Percentiles rank a stretch among this genome's conserved stretches.
These are phyloP conservation scores for Withania somnifera DNA, from an alignment of 305 asterid species.

Conservation along the genomic window DNA sequence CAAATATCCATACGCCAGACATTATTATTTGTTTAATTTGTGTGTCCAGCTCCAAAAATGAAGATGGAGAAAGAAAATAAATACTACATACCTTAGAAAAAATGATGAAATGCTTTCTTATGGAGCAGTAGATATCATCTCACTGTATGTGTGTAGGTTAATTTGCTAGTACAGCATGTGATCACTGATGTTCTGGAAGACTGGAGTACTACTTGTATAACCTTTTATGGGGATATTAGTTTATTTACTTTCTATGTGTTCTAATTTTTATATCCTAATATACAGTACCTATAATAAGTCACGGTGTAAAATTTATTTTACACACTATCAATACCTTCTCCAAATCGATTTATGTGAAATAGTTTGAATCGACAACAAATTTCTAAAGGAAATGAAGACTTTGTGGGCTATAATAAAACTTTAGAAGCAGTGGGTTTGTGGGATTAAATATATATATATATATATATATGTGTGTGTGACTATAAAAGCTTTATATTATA, in stretches of 20 bases:
- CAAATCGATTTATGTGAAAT: no score
- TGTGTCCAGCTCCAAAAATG: neutral
- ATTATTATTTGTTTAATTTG: neutral
- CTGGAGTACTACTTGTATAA: neutral
- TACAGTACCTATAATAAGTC: no score
- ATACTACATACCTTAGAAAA: neutral
- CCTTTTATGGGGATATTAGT: neutral
- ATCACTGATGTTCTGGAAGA: neutral
- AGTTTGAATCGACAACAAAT: no score
- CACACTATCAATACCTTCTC: no score
- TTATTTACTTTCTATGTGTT: neutral
- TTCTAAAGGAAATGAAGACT: no score
- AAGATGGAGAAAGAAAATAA: neutral
- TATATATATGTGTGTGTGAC: no score
- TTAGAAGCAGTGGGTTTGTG: no score
- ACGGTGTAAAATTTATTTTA: no score
- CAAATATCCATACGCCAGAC: conserved; percentile 35
- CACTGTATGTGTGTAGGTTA: neutral
- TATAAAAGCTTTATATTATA: no score
- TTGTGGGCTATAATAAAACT: no score
- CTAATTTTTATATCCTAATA: neutral
- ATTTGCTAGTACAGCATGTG: neutral
- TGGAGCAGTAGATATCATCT: neutral
- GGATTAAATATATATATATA: no score
- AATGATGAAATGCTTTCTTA: neutral